phyloP scores from a whole-genome alignment of 164 flowering plant species.

The Piper longum region DNA sequence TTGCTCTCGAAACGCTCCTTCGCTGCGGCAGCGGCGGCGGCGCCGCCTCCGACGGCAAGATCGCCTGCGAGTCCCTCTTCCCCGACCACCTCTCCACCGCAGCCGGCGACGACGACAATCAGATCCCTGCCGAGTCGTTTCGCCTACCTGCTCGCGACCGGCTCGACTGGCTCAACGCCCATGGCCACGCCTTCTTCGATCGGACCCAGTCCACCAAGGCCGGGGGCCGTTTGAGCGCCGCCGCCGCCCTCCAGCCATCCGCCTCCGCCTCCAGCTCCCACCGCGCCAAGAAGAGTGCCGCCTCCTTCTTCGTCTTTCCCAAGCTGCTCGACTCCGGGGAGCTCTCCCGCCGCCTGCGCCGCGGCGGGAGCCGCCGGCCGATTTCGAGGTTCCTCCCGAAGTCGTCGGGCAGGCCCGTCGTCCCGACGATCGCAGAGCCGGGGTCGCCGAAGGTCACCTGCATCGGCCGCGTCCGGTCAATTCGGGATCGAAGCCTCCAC shows the following conservation, averaged over 20 bases:
- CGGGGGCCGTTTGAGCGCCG: background rate
- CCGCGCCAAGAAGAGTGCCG: constrained; percentile 4
- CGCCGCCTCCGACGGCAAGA: constrained; percentile 27
- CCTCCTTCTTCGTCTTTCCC: constrained; percentile 18
- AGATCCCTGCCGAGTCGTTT: constrained; percentile 61
- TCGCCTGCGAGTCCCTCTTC: constrained; percentile 45
- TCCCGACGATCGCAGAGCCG: constrained; percentile 15
- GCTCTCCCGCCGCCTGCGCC: constrained; percentile 3
- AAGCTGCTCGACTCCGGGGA: constrained; percentile 11
- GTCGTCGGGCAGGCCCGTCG: constrained; percentile 11
- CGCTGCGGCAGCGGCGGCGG: constrained; percentile 21
- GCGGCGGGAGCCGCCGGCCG: constrained; percentile 1
- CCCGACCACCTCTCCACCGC: constrained; percentile 3
- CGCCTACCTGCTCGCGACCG: constrained; percentile 63
- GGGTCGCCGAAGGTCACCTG: constrained; percentile 29
- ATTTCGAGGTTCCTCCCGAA: constrained; percentile 11
- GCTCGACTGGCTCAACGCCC: constrained; percentile 62
- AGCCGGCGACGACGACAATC: constrained; percentile 17
- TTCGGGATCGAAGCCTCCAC: constrained; percentile 1
- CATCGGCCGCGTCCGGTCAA: constrained; percentile 20
- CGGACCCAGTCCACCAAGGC: constrained; percentile 20
- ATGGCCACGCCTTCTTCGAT: constrained; percentile 51
- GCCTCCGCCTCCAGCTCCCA: constrained; percentile 9
- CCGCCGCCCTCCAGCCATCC: background rate
- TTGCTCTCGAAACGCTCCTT: constrained; percentile 44